Base-by-base conservation (phyloP, 148 eudicot genomes). In the Rhododendron ovatum region DNA sequence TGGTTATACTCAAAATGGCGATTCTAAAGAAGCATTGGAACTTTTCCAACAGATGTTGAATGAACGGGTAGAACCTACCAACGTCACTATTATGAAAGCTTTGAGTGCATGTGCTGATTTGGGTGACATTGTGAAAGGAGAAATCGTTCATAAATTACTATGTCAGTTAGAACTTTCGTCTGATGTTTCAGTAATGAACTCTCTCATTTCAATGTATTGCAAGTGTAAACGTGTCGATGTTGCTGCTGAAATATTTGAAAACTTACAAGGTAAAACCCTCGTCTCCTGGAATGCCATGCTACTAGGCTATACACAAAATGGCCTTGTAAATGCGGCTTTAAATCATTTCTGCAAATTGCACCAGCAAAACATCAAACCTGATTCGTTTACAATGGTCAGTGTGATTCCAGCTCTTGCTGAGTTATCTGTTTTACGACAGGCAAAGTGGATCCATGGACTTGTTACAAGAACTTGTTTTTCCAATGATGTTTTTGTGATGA, bases 251-350 rank as follows among this genome's bases (percentile, higher is more conserved):
- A 88, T 96, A 90, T 96, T 94, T 85, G 84, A 87, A 74, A 88
- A 81, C 55, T 84, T 93, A 48, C 78, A 71, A 61, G 79, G 39
- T 53, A 96, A 93, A 89, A 94, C 98, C 7, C 90, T 95, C 9
- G 98, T 96, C 59, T 96, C 98, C 6, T 96, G 98, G 98, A 96
- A 96, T 65, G 94, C 98, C 33, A 92, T 96, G 94, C 92, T 94
- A 85, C 85, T 94, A 69, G 98, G 98, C 53, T 93, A 91, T 84
- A 94, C 98, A 43, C 98, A 96, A 86, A 93, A 90, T 84, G 92
- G 94, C 37, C 76, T 84, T 69, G 88, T 93, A 20, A 90, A 82
- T 7, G 91, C 93, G 83, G 98, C 98, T 45, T 88, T 94, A 84
- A 86, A 88, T 71, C 90, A 85, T 69, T 96, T 94, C 65, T 35